These are phyloP conservation scores for Diaporthe citrichinensis DNA, from an alignment of 2,329 filamentous ascomycete species.

Conservation along the genomic window DNA sequence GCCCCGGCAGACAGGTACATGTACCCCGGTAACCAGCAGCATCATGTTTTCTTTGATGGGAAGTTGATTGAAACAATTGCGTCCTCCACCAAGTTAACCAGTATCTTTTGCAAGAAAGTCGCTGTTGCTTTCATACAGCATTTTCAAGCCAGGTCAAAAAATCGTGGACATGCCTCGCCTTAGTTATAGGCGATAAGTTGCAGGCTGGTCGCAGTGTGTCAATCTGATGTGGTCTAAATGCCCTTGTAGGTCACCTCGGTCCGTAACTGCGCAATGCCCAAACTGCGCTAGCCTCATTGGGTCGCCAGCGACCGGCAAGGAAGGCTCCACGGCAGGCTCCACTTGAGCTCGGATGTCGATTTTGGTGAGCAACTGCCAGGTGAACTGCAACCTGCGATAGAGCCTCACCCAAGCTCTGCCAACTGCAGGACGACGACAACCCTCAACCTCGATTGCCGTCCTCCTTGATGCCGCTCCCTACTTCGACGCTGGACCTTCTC, in stretches of 20 bases:
- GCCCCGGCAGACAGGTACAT: constrained; percentile 10
- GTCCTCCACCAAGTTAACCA: background rate
- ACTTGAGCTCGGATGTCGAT: constrained; percentile 34
- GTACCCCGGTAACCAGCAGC: background rate
- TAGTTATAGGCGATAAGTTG: too few species aligned
- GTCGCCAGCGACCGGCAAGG: constrained; percentile 1
- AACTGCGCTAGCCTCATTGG: constrained; percentile 2
- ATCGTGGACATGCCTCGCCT: background rate
- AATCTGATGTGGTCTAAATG: background rate
- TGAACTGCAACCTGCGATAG: constrained; percentile 28
- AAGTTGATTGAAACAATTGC: background rate
- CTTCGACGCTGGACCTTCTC: constrained; percentile 19
- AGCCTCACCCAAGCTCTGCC: constrained; percentile 33
- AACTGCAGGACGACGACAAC: constrained; percentile 11
- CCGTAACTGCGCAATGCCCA: background rate
- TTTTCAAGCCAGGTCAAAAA: background rate
- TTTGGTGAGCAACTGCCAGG: constrained; percentile 27
- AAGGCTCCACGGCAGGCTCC: constrained; percentile 33
- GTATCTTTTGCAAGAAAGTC: background rate
- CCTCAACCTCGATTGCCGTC: constrained; percentile 21
- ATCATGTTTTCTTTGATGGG: background rate
- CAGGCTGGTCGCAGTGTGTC: background rate
- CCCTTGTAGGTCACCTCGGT: constrained; percentile 2
- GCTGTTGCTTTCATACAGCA: background rate
- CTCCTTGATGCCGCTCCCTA: constrained; percentile 22